A percentile compares a stretch with the other conserved stretches of the same genome.
Evolutionary conservation across 2,329 filamentous ascomycete species (phyloP).

Genomic region (Sclerotinia spermophila): DNA sequence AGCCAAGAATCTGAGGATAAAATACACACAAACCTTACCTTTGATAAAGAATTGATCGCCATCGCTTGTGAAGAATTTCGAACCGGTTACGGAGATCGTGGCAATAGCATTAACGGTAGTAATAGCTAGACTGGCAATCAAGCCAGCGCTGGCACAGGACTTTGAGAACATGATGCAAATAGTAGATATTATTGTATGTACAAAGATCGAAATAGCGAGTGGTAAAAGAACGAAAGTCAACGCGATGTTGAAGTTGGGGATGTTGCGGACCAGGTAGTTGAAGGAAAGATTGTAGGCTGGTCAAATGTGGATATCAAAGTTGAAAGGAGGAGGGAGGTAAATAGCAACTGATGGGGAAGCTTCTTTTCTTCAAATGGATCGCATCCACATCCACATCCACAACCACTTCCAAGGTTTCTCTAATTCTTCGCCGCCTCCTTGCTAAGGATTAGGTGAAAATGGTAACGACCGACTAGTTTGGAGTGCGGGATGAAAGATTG

Average conservation of each 20-base stretch:
- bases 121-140: slow-evolving; percentile 32
- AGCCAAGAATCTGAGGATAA: slow-evolving; percentile 18
- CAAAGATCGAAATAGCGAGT: slow-evolving; percentile 6
- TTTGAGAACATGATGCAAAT: slow-evolving; percentile 30
- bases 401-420: neutral
- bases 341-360: neutral
- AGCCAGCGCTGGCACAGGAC: slow-evolving; percentile 24
- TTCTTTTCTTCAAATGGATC: neutral
- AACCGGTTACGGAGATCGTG: slow-evolving; percentile 57
- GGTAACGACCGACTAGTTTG: neutral
- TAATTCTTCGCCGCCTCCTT: neutral
- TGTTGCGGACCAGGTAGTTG: slow-evolving; percentile 2
- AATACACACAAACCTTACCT: slow-evolving; percentile 46
- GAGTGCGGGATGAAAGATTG: slow-evolving; percentile 2
- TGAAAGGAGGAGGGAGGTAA: neutral
- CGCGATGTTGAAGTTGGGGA: neutral
- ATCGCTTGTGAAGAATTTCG: slow-evolving; percentile 81
- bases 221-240: slow-evolving; percentile 4
- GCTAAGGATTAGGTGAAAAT: neutral
- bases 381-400: slow-evolving; percentile 12
- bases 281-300: slow-evolving; percentile 4
- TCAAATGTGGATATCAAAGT: neutral
- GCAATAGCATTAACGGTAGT: slow-evolving; percentile 40
- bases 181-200: slow-evolving; percentile 15
- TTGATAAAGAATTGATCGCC: slow-evolving; percentile 83